Percentiles rank a stretch among this genome's conserved stretches.
Evolutionary conservation across 106 monocot species (phyloP).

Genomic region (Vanilla planifolia): DNA sequence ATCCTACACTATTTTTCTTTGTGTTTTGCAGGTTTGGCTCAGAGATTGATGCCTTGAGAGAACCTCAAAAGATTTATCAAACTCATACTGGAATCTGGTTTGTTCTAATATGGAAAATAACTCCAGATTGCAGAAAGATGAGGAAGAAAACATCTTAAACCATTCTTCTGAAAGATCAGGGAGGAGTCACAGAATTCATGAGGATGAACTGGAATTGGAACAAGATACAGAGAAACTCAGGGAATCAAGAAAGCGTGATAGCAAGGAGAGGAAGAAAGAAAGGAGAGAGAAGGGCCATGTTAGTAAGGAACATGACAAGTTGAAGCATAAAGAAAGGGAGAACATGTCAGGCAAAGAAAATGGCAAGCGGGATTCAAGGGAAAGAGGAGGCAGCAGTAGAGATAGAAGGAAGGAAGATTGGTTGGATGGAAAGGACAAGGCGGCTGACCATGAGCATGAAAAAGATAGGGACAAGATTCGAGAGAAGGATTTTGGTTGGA

Average conservation of each 20-base stretch:
- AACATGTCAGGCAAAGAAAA: conserved; percentile 1
- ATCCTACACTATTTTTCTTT: no score
- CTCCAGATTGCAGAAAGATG: not conserved
- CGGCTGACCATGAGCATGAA: conserved; percentile 11
- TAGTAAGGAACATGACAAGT: conserved; percentile 16
- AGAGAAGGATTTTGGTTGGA: conserved; percentile 2
- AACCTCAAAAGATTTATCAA: no score
- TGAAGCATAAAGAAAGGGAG: conserved; percentile 19
- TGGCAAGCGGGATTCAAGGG: conserved; percentile 17
- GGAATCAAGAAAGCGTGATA: conserved; percentile 33
- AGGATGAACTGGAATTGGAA: not conserved
- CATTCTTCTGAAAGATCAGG: conserved; percentile 1
- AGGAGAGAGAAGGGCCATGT: conserved; percentile 11
- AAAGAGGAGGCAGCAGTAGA: conserved; percentile 11
- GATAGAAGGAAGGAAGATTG: conserved; percentile 6
- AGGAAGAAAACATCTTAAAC: not conserved
- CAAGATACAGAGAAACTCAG: conserved; percentile 5
- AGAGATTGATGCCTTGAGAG: no score
- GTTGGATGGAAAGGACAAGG: conserved; percentile 15
- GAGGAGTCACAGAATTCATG: not conserved
- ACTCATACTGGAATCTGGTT: no score
- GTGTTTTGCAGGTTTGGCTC: no score
- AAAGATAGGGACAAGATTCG: conserved; percentile 13
- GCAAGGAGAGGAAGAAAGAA: conserved; percentile 28
- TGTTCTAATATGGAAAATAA: no score